Percentiles rank a stretch among this genome's conserved stretches.
These are phyloP conservation scores for Annona squamosa DNA, from an alignment of 164 flowering plant genomes.

Conservation along the genomic window DNA sequence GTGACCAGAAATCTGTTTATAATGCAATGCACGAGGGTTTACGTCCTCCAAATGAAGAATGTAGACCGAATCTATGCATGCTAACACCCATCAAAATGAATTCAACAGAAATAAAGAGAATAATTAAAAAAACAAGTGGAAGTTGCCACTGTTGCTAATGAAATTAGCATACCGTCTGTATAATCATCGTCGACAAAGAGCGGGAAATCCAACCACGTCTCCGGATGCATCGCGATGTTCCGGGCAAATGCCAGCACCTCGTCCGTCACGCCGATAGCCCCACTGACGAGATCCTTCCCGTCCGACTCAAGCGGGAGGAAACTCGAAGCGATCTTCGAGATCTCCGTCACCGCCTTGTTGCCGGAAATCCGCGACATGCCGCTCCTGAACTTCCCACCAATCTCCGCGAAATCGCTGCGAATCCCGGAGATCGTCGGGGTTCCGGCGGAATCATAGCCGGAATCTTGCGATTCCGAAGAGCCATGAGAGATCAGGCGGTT, in stretches of 20 bases:
- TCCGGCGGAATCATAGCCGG: slow-evolving; percentile 20
- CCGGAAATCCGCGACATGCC: slow-evolving; percentile 24
- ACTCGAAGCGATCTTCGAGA: slow-evolving; percentile 39
- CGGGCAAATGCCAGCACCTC: slow-evolving; percentile 82
- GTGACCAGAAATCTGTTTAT: background rate
- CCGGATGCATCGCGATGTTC: slow-evolving; percentile 91
- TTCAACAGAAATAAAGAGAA: background rate
- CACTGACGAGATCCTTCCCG: slow-evolving; percentile 23
- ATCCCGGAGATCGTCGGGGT: slow-evolving; percentile 21
- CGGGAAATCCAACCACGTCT: slow-evolving; percentile 98
- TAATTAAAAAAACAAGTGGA: background rate
- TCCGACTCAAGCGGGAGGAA: slow-evolving; percentile 30
- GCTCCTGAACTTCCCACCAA: slow-evolving; percentile 33
- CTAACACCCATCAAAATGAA: background rate
- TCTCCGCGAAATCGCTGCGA: slow-evolving; percentile 31
- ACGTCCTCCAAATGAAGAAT: background rate
- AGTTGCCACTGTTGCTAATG: background rate
- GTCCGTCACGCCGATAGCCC: slow-evolving; percentile 64
- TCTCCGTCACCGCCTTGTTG: slow-evolving; percentile 27
- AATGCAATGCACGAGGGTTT: background rate
- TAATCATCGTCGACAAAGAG: slow-evolving; percentile 74
- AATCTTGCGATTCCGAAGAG: slow-evolving; percentile 16
- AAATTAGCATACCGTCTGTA: slow-evolving; percentile 47
- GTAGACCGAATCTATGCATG: background rate
- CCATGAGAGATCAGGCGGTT: slow-evolving; percentile 11